A percentile compares a stretch with the other conserved stretches of the same genome.
Conservation (phyloP, 192 early-diverging fungal genomes). For the Phycomyces blakesleeanus region DNA sequence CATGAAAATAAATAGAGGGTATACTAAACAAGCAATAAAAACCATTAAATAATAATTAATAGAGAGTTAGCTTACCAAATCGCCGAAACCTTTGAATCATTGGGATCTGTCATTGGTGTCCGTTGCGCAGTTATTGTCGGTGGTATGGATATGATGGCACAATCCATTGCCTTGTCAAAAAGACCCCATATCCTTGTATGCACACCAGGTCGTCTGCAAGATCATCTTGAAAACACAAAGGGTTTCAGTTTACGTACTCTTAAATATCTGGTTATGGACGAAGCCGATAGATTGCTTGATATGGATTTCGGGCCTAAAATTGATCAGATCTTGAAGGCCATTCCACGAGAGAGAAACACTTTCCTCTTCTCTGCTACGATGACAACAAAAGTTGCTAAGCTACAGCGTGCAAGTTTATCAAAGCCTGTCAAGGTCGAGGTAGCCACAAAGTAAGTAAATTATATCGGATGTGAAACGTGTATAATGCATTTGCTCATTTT, state of each 20-base stretch:
- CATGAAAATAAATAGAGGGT: no score
- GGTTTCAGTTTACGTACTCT: slow-evolving; percentile 89
- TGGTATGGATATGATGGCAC: slow-evolving; percentile 97
- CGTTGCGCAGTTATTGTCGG: slow-evolving; percentile 89
- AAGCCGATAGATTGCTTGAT: slow-evolving; percentile 89
- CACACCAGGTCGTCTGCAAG: slow-evolving; percentile 92
- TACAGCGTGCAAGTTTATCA: slow-evolving; percentile 84
- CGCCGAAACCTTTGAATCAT: slow-evolving; percentile 84
- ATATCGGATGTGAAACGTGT: no score
- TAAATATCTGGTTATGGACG: slow-evolving; percentile 93
- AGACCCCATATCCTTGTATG: slow-evolving; percentile 94
- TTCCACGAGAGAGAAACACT: slow-evolving; percentile 88
- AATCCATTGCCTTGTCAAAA: slow-evolving; percentile 90
- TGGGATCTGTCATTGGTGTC: slow-evolving; percentile 89
- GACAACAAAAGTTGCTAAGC: slow-evolving; percentile 97
- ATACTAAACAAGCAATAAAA: not conserved
- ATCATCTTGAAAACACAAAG: slow-evolving; percentile 98
- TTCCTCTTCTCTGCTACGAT: slow-evolving; percentile 97
- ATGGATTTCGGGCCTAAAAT: slow-evolving; percentile 97
- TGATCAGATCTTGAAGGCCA: slow-evolving; percentile 88
- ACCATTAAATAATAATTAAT: not conserved
- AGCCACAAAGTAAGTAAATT: slow-evolving; percentile 68
- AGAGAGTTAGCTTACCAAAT: slow-evolving; percentile 96
- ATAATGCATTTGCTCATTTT: no score
- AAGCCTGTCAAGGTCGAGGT: slow-evolving; percentile 95